phyloP scores from a whole-genome alignment of 2,329 filamentous ascomycete species.

The Pseudopithomyces chartarum region DNA sequence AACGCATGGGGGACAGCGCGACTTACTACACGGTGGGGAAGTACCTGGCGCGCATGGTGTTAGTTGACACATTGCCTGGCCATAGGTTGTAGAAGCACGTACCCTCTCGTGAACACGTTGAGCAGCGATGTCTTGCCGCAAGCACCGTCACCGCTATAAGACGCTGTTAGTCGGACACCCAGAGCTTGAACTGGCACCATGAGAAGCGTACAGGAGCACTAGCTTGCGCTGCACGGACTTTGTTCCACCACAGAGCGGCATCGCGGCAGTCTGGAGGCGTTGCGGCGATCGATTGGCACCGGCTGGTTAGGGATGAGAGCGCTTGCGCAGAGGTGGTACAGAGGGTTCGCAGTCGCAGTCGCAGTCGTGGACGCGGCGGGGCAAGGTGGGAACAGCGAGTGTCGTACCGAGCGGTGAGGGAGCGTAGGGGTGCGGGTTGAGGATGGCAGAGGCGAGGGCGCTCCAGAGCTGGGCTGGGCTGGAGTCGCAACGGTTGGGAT shows the following conservation, averaged over 20 bases:
- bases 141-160: constrained; percentile 83
- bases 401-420: constrained; percentile 20
- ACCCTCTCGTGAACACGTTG: constrained; percentile 99
- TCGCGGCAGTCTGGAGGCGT: constrained; percentile 28
- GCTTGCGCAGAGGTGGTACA: constrained; percentile 32
- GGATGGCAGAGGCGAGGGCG: constrained; percentile 22
- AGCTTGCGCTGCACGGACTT: constrained; percentile 94
- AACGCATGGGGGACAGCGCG: constrained; percentile 11
- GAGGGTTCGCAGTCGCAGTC: constrained; percentile 12
- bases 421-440: constrained; percentile 17
- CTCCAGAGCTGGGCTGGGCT: constrained; percentile 22
- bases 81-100: constrained; percentile 42
- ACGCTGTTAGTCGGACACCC: constrained; percentile 25
- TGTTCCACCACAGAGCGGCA: constrained; percentile 57
- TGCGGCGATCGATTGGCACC: constrained; percentile 28
- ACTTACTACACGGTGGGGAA: constrained; percentile 93
- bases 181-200: constrained; percentile 17
- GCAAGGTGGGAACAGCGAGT: constrained; percentile 17
- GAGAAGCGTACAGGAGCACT: constrained; percentile 76
- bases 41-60: constrained; percentile 62
- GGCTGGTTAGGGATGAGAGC: constrained; percentile 27
- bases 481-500: constrained; percentile 20
- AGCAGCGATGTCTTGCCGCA: constrained; percentile 96
- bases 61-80: constrained; percentile 11
- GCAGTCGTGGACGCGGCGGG: constrained; percentile 13